Conservation (phyloP, 2,329 filamentous ascomycete species). For the Ophiostoma tasmaniense region DNA sequence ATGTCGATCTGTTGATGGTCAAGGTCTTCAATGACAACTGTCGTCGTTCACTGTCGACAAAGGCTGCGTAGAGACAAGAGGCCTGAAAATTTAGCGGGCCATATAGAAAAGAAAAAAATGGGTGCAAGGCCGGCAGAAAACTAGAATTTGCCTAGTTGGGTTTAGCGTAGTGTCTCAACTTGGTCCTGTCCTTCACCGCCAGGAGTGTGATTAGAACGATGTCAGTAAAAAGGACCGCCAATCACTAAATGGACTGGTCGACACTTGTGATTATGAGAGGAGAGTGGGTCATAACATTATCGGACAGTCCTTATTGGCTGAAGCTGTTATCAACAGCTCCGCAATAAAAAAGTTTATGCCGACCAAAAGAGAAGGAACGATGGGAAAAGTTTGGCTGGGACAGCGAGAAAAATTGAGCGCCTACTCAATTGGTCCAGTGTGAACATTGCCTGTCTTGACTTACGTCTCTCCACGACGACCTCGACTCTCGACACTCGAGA, state of each 20-base stretch:
- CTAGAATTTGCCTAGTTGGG: conserved; percentile 17
- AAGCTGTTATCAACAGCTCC: conserved; percentile 15
- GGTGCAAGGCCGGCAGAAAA: conserved; percentile 13
- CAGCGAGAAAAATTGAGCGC: conserved; percentile 3
- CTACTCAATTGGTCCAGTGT: not conserved
- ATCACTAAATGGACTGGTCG: not conserved
- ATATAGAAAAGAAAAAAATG: conserved; percentile 16
- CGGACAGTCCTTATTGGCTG: not conserved
- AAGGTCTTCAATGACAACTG: too few species aligned
- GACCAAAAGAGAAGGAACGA: conserved; percentile 10
- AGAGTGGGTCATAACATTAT: not conserved
- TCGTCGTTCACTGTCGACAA: too few species aligned
- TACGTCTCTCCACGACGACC: not conserved
- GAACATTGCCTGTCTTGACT: not conserved
- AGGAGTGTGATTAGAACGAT: not conserved
- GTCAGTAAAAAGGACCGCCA: too few species aligned
- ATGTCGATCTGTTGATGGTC: not conserved
- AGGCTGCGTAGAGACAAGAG: not conserved
- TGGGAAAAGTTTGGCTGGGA: conserved; percentile 8
- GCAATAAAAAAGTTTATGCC: conserved; percentile 13
- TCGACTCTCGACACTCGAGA: not conserved
- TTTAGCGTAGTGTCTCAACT: not conserved
- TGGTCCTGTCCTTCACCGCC: not conserved
- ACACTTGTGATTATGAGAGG: not conserved
- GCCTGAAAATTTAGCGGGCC: conserved; percentile 15